Evolutionary conservation across 2,329 filamentous ascomycete genomes (phyloP).

Genomic region (Penicillium sp.): DNA sequence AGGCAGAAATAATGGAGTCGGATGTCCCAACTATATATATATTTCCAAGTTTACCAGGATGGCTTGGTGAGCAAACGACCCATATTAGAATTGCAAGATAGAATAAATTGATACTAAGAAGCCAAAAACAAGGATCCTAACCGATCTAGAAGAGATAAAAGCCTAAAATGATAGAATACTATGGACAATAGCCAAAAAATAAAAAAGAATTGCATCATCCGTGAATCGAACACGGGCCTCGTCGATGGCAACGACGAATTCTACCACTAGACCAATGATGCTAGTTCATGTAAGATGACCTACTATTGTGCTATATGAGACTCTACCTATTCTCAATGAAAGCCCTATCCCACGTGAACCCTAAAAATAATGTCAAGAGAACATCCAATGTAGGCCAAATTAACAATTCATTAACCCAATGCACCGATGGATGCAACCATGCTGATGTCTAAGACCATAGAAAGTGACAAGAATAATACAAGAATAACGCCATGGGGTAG

Average conservation of each 20-base stretch:
- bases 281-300: conserved; percentile 15
- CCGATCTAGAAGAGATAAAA: not conserved
- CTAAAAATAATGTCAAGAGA: not conserved
- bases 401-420: conserved; percentile 15
- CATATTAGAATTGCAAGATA: not conserved
- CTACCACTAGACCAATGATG: conserved; percentile 48
- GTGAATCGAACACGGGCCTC: conserved; percentile 50
- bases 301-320: not conserved
- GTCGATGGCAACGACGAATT: conserved; percentile 48
- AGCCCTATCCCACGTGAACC: not conserved
- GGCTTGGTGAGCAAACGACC: not conserved
- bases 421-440: conserved; percentile 17
- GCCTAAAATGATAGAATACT: not conserved
- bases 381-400: not conserved
- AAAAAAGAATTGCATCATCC: conserved; percentile 33
- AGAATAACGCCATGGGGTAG: conserved; percentile 11
- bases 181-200: too few relatives aligned
- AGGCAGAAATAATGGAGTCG: not conserved
- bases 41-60: not conserved
- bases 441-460: conserved; percentile 12
- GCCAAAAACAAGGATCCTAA: not conserved
- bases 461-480: conserved; percentile 11
- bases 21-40: not conserved
- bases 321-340: accelerated
- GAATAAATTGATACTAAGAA: not conserved